Evolutionary conservation across 306 rosid genomes (phyloP), one percentile per base, ranked within the genome.

Genomic region (Chamaecrista fasciculata): DNA sequence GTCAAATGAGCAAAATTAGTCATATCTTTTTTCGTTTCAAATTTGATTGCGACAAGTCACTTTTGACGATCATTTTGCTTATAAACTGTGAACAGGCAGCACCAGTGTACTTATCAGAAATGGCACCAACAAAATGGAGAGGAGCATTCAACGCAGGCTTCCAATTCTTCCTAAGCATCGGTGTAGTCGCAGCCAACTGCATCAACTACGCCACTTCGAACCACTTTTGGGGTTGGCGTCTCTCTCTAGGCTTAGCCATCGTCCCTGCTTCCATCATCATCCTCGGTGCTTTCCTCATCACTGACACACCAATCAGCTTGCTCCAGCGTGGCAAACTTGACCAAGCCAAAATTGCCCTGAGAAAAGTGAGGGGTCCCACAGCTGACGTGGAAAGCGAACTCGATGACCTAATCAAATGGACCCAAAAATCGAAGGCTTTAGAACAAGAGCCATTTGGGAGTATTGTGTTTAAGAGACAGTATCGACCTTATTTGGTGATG

Each of bases 81-180:
- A n/a, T n/a, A n/a, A n/a, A n/a, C n/a, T n/a, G n/a, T n/a, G n/a
- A 33, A 40, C 9, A 86, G 97, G 90, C 96, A 3, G 72, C 93
- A 18, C 94, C 96, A 0, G 53, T 91, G 47, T 91, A 87, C 67
- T 84, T 91, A 25, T 85, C 88, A 3, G 97, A 91, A 68, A 82
- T 91, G 3, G 90, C 97, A 43, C 97, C 91, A 16, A 43, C 94
- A 0, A 85, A 82, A 64, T 89, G 90, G 88, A 82, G 96, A 14
- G 96, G 96, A 0, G 90, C 97, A 6, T 89, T 91, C 82, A 84
- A 83, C 76, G 36, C 93, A 6, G 91, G 89, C 16, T 91, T 91
- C 34, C 85, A 85, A 18, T 82, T 89, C 64, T 91, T 80, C 78
- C 21, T 91, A 0, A 81, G 86, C 23, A 14, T 85, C 0, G 97